A percentile compares a stretch with the other conserved stretches of the same genome.
Conservation (phyloP, 805 yeast genomes). For the Candida odintsovae region DNA sequence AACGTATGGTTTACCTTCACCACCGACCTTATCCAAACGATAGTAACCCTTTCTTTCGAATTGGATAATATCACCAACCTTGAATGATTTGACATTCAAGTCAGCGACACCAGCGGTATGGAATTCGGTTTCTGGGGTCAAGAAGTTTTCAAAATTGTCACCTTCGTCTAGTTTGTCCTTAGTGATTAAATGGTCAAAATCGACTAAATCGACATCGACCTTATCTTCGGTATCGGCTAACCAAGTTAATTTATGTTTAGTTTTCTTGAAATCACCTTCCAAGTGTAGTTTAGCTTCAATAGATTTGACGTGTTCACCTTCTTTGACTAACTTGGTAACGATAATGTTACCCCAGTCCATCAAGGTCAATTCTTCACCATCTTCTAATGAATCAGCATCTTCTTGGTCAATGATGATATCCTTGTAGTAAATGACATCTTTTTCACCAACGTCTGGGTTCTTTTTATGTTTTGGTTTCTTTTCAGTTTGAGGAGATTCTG, state of each 20-base stretch:
- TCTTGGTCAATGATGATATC: constrained; percentile 76
- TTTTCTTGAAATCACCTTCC: constrained; percentile 96
- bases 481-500: constrained; percentile 56
- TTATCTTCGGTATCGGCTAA: constrained; percentile 75
- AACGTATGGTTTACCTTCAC: constrained; percentile 58
- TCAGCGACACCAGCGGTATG: constrained; percentile 75
- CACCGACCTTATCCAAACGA: constrained; percentile 61
- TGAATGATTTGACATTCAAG: constrained; percentile 65
- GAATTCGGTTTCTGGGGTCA: constrained; percentile 86
- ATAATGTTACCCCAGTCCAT: constrained; percentile 99
- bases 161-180: constrained; percentile 94
- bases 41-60: constrained; percentile 97
- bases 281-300: constrained; percentile 77
- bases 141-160: constrained; percentile 87
- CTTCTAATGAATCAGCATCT: constrained; percentile 70
- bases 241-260: constrained; percentile 94
- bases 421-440: constrained; percentile 64
- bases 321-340: constrained; percentile 61
- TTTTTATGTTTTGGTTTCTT: constrained; percentile 91
- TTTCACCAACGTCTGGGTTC: constrained; percentile 84
- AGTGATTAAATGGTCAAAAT: constrained; percentile 90
- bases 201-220: constrained; percentile 72
- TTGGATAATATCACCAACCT: constrained; percentile 85
- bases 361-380: constrained; percentile 89
- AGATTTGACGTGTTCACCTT: constrained; percentile 50